Evolutionary conservation across 2,329 filamentous ascomycete genomes (phyloP), one percentile per base, ranked within the genome.

Genomic region (Xylariomycetidae sp.): DNA sequence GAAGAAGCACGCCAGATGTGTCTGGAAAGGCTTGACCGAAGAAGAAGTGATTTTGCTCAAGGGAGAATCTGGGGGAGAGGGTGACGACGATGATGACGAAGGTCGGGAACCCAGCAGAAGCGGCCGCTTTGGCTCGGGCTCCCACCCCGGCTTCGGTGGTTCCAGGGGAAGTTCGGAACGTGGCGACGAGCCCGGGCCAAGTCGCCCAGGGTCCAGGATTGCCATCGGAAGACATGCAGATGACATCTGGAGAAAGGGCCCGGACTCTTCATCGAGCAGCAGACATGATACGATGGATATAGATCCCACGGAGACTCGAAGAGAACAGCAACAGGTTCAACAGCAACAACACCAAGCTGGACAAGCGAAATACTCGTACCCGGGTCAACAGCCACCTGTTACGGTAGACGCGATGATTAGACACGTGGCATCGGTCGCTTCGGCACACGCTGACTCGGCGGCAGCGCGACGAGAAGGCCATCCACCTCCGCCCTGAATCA

Each of bases 1-100:
- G 0, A 89, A 86, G 57, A 94, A 94, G 56, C 88, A 94, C 55
- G 86, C 86, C 14, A 89, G 88, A 50, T 94, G 88, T 57, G 81
- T 80, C 11, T 94, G 88, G 88, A 85, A 81, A 46, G 79, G 84
- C 27, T 77, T 92, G n/a, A 80, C 77, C 12, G 78, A 86, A 19
- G 81, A 83, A 3, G 88, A 94, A 39, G 51, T 66, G 17, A 50
- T 51, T 3, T 51, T 54, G 45, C 45, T 63, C 4, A 61, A 56
- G 33, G 49, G 51, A 23, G 58, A 61, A 34, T 36, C 38, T 3
- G 38, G 46, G 15, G 46, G 45, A 13, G 51, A 54, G 2, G 47
- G 42, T 12, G 53, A 51, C 5, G 56, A 58, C 12, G 48, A 50
- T 3, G 53, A 49, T 18, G 49, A 55, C 3, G 54, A 60, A 25